phyloP scores from a whole-genome alignment of 345 rosid genomes.

The Eucalyptus viminalis region DNA sequence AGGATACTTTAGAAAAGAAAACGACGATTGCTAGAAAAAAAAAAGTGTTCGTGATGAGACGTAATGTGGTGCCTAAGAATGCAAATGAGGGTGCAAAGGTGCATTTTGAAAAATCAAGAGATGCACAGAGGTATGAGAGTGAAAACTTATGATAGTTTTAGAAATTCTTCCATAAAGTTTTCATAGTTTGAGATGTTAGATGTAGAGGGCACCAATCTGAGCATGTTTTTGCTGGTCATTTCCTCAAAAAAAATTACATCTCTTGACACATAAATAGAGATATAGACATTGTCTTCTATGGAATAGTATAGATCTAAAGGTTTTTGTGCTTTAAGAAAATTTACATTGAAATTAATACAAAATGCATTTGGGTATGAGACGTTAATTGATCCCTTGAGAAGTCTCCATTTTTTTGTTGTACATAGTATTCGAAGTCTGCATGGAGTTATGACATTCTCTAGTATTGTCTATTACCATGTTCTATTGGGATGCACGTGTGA shows the following conservation, averaged over 20 bases:
- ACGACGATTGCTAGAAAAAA: neutral
- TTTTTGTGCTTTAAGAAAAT: neutral
- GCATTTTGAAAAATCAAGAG: neutral
- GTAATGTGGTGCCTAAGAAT: neutral
- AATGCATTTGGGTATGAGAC: neutral
- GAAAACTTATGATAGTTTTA: neutral
- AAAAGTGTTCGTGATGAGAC: neutral
- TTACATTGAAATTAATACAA: neutral
- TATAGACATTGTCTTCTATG: neutral
- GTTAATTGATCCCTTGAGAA: neutral
- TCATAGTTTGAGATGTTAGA: neutral
- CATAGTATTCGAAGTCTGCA: neutral
- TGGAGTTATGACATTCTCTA: neutral
- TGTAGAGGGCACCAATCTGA: neutral
- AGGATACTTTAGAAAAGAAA: neutral
- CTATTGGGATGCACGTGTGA: too few species aligned
- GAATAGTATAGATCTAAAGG: neutral
- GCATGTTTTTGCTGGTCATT: neutral
- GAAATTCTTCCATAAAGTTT: neutral
- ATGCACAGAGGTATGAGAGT: neutral
- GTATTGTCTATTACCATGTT: neutral
- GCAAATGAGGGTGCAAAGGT: neutral
- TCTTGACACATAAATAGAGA: neutral
- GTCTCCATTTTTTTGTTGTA: neutral
- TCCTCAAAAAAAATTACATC: neutral